These are phyloP conservation scores for Filobasidium floriforme DNA, from an alignment of 768 basidiomycete species.

Conservation along the genomic window DNA sequence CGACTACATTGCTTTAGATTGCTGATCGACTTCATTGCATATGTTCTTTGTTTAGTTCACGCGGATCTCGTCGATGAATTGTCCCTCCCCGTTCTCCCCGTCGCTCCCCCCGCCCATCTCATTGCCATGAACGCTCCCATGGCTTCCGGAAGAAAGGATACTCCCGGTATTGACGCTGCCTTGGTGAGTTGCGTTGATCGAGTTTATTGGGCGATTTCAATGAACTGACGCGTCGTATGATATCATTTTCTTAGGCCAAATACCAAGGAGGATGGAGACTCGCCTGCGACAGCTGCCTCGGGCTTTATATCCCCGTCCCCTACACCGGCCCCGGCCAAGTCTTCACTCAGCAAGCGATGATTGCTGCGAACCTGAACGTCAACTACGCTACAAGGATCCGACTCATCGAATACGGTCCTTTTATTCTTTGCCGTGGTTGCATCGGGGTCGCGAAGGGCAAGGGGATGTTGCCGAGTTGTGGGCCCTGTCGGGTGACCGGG, in stretches of 20 bases:
- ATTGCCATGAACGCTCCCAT: neutral
- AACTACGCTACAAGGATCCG: neutral
- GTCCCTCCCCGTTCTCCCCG: neutral
- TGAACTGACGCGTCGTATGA: neutral
- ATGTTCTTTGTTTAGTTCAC: neutral
- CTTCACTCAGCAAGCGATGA: too few species aligned
- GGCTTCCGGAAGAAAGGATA: neutral
- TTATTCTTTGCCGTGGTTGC: neutral
- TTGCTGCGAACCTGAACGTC: neutral
- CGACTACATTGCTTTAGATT: neutral
- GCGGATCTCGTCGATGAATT: neutral
- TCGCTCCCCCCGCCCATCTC: neutral
- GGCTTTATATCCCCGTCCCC: neutral
- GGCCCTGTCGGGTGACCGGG: too few species aligned
- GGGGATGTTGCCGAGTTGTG: neutral
- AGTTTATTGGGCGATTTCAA: neutral
- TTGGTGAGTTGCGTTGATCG: neutral
- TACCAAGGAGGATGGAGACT: neutral
- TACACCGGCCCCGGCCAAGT: neutral
- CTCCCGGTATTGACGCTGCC: too few species aligned
- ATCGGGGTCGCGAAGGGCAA: neutral
- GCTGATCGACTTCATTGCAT: neutral
- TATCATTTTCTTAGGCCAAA: neutral
- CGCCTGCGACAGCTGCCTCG: neutral
- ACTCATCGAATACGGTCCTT: neutral